Conservation (phyloP, 306 rosid genomes). For the Aeschynomene evenia region DNA sequence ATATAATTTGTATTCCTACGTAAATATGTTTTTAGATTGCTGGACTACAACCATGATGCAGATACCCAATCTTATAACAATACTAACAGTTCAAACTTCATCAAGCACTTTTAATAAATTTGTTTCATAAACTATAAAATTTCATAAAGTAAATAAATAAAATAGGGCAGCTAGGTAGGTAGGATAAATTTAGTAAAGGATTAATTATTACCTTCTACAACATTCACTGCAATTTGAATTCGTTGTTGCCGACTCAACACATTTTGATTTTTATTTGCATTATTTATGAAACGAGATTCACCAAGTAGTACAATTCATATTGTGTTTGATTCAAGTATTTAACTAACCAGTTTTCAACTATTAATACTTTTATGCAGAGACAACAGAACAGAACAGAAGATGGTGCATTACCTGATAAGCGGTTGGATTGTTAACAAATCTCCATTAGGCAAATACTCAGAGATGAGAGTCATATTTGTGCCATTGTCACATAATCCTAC, state of each 20-base stretch:
- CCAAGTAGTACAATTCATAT: background rate
- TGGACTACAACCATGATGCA: slow-evolving; percentile 57
- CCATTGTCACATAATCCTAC: slow-evolving; percentile 56
- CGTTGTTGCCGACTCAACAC: slow-evolving; percentile 56
- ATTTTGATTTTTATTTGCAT: slow-evolving; percentile 40
- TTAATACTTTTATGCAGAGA: background rate
- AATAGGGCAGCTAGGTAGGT: background rate
- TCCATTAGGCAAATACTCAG: slow-evolving; percentile 55
- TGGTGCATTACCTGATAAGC: slow-evolving; percentile 37
- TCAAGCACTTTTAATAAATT: background rate
- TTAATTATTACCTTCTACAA: slow-evolving; percentile 50
- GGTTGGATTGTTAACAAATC: slow-evolving; percentile 42
- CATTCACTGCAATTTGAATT: slow-evolving; percentile 54
- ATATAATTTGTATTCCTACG: too few species aligned
- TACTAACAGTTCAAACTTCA: slow-evolving; percentile 12
- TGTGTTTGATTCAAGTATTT: too few species aligned
- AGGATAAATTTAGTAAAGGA: too few species aligned
- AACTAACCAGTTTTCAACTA: too few species aligned
- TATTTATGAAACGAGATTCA: background rate
- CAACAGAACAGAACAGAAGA: too few species aligned
- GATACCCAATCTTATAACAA: slow-evolving; percentile 51
- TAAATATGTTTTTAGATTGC: slow-evolving; percentile 63
- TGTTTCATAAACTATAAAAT: background rate
- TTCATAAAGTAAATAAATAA: too few species aligned
- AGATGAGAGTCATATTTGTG: slow-evolving; percentile 50